A percentile compares a stretch with the other conserved stretches of the same genome.
These are phyloP conservation scores for Teunomyces lycoperdinae DNA, from an alignment of 805 yeast genomes.

Conservation along the genomic window DNA sequence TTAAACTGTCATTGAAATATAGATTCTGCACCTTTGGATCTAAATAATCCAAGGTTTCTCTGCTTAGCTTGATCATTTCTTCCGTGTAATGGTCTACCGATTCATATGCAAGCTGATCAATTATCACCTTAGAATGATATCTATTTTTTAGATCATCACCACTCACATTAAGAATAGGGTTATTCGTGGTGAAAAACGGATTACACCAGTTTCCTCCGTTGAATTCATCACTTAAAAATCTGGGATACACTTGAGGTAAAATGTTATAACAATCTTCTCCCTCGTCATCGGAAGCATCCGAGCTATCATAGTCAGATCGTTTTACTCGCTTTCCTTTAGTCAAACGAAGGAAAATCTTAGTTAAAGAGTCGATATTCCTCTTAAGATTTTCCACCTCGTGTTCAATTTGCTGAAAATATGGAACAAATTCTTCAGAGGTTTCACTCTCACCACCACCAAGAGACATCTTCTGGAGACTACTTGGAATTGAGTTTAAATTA, in stretches of 20 bases:
- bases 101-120: conserved; percentile 48
- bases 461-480: conserved; percentile 2
- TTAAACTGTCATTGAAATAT: conserved; percentile 31
- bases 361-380: conserved; percentile 26
- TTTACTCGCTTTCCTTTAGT: conserved; percentile 31
- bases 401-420: conserved; percentile 38
- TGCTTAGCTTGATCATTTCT: conserved; percentile 37
- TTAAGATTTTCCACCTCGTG: conserved; percentile 37
- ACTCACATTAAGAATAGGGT: conserved; percentile 37
- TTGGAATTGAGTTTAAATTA: neutral
- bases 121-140: conserved; percentile 43
- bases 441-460: conserved; percentile 4
- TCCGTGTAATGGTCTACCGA: conserved; percentile 33
- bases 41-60: conserved; percentile 42
- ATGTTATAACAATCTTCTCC: conserved; percentile 34
- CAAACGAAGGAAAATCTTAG: conserved; percentile 29
- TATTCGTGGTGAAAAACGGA: conserved; percentile 51
- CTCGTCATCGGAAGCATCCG: conserved; percentile 32
- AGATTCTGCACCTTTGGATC: conserved; percentile 34
- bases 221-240: conserved; percentile 62
- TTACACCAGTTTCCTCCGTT: conserved; percentile 81
- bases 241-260: conserved; percentile 66
- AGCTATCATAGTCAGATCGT: conserved; percentile 35
- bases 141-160: conserved; percentile 43
- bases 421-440: conserved; percentile 9